Base-by-base conservation (phyloP, 108 stramenopile species). In the Thalassiosira profunda region DNA sequence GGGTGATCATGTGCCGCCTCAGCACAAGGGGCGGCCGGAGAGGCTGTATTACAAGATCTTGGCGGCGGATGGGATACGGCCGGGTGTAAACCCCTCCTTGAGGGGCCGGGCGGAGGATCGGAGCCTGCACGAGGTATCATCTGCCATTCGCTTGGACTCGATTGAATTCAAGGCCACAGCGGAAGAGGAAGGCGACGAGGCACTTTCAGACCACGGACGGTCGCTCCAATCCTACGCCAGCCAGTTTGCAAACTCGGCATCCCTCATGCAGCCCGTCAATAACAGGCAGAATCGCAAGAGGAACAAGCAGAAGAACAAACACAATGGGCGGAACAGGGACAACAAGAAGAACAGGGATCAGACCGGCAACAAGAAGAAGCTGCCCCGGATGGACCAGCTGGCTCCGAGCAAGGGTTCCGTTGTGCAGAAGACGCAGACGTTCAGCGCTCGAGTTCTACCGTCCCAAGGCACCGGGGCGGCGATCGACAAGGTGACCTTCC, bases 331-430 rank as follows among this genome's bases (percentile, higher is more conserved):
- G 38, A 10, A 11, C 17, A 29, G 47, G 2, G 10, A 47, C 5
- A 67, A 67, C 7, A 44, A 60, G 7, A 43, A 60, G 36, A 44
- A 43, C 34, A 57, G 38, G 56, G 56, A 57, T 37, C 36, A 35
- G 11, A 40, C 0, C 48, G 5, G 5, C 4, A 54, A 49, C 53
- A 42, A 54, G 8, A 67, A 53, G 33, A 66, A 67, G 5, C 2
- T 6, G 18, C 15, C 42, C 1, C 54, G 55, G 37, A 55, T 34
- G 14, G 35, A 55, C 10, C 41, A 67, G 33, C 44, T 49, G 8
- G 18, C 49, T 33, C 51, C 49, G 14, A 54, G 21, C 12, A 41
- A 43, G 42, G 30, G 15, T 17, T 0, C 37, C 8, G 49, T 43
- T 38, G 44, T 67, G 30, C 6, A 18, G 9, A 35, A 37, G 42